Evolutionary conservation across 192 early-diverging fungal species (phyloP), one percentile per base, ranked within the genome.

Genomic region (Cetraspora pellucida): DNA sequence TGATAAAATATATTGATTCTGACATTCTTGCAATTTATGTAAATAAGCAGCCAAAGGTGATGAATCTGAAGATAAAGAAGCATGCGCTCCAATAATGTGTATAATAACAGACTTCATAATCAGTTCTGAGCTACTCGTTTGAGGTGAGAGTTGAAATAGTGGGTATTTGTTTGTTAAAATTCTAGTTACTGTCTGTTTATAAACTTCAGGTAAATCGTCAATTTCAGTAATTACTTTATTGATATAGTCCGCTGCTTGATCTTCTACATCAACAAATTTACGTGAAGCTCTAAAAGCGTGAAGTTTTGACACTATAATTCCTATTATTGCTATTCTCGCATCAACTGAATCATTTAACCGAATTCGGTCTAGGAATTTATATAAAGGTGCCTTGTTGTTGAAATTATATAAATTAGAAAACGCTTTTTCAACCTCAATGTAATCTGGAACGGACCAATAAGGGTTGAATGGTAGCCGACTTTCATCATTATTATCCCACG

Each of bases 391-490:
- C 27, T 6, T 28, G 27, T 77, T 52, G 44, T 70, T 31, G 14
- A 17, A 4, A 31, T n/a, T 52, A 37, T 50, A 50, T 3, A 72
- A 43, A n/a, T 27, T 21, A 0, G 44, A 28, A 27, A 37, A 69
- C 0, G 76, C 67, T 8, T 57, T 52, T 45, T 77, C 76, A 16
- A 52, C 45, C 30, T 72, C 46, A 5, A 19, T 27, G 31, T 70
- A 77, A 19, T 49, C 19, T 10, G 23, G 23, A 11, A 77, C 3
- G 8, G 28, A n/a, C 37, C 67, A 55, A 46, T 57, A 77, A 19
- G 76, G 76, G 72, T 77, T 77, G 46, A 77, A 77, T 46, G 76
- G 76, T 19, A 77, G 23, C 19, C 45, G n/a, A 19, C 31, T 50
- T 3, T 49, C 67, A 19, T 69, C 21, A 57, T 52, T 52, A 14